phyloP scores from a whole-genome alignment of 352 stramenopile species.

The Phytophthora vignae region DNA sequence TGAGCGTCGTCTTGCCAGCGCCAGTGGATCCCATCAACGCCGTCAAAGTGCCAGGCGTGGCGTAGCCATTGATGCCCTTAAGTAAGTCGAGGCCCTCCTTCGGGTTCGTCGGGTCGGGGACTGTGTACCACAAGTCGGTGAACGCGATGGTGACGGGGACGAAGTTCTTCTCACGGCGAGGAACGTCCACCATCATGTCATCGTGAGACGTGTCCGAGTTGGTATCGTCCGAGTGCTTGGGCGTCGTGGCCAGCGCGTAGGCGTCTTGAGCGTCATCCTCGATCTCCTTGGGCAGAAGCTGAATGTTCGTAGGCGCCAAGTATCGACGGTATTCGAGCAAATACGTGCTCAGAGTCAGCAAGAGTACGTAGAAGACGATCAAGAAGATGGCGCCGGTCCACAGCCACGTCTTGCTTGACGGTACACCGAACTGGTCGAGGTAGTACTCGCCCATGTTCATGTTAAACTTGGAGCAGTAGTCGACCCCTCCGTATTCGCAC shows the following conservation, averaged over 20 bases:
- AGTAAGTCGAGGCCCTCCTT: conserved; percentile 46
- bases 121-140: conserved; percentile 29
- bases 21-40: conserved; percentile 82
- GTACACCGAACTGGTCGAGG: conserved; percentile 50
- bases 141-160: conserved; percentile 1
- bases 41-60: conserved; percentile 79
- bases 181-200: conserved; percentile 5
- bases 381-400: conserved; percentile 42
- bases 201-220: conserved; percentile 13
- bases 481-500: conserved; percentile 39
- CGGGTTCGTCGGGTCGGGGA: conserved; percentile 35
- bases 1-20: conserved; percentile 55
- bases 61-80: conserved; percentile 50
- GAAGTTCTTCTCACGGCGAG: conserved; percentile 3
- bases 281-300: conserved; percentile 2
- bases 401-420: conserved; percentile 47
- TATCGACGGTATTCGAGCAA: conserved; percentile 36
- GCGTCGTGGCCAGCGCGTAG: conserved; percentile 13
- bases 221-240: conserved; percentile 6
- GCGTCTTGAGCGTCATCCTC: conserved; percentile 4
- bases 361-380: conserved; percentile 41
- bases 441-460: conserved; percentile 49
- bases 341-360: conserved; percentile 43
- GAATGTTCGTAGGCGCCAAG: conserved; percentile 18
- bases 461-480: conserved; percentile 45